Conservation (phyloP, 352 stramenopile species). For the Phytophthora kernoviae region DNA sequence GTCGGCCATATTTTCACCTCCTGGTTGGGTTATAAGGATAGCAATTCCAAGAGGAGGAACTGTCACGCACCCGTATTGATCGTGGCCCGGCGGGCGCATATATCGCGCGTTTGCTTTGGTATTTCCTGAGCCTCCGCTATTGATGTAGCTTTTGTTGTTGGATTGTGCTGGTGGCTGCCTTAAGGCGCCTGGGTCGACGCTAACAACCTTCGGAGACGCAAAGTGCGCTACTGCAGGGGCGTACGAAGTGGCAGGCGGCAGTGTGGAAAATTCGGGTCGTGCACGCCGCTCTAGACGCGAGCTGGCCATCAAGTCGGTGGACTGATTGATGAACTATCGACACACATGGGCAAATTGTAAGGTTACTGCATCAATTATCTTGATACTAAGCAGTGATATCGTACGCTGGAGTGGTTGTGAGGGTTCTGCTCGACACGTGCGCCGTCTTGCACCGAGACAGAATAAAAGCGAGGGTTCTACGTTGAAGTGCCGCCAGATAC, state of each 20-base stretch:
- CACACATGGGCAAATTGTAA: slow-evolving; percentile 12
- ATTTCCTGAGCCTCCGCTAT: slow-evolving; percentile 1
- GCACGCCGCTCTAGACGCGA: slow-evolving; percentile 51
- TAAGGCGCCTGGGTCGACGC: slow-evolving; percentile 52
- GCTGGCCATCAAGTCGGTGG: slow-evolving; percentile 60
- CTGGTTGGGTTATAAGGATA: slow-evolving; percentile 12
- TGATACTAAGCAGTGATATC: slow-evolving; percentile 2
- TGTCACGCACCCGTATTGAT: slow-evolving; percentile 46
- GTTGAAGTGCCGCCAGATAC: slow-evolving; percentile 19
- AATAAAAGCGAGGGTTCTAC: slow-evolving; percentile 81
- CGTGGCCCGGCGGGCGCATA: slow-evolving; percentile 29
- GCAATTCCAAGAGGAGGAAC: slow-evolving; percentile 3
- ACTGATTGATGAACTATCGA: slow-evolving; percentile 71
- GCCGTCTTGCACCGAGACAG: slow-evolving; percentile 51
- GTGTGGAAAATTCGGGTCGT: slow-evolving; percentile 57
- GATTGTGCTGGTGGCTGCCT: slow-evolving; percentile 15
- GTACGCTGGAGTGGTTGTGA: slow-evolving; percentile 80
- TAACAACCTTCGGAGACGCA: slow-evolving; percentile 47
- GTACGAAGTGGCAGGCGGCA: slow-evolving; percentile 46
- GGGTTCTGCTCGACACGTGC: slow-evolving; percentile 56
- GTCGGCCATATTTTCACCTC: slow-evolving; percentile 1
- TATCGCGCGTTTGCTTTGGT: slow-evolving; percentile 21
- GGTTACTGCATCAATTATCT: not conserved
- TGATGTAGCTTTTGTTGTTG: slow-evolving; percentile 4
- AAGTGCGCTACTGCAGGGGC: slow-evolving; percentile 47